phyloP scores from a whole-genome alignment of 306 rosid genomes.

The Urtica urens region DNA sequence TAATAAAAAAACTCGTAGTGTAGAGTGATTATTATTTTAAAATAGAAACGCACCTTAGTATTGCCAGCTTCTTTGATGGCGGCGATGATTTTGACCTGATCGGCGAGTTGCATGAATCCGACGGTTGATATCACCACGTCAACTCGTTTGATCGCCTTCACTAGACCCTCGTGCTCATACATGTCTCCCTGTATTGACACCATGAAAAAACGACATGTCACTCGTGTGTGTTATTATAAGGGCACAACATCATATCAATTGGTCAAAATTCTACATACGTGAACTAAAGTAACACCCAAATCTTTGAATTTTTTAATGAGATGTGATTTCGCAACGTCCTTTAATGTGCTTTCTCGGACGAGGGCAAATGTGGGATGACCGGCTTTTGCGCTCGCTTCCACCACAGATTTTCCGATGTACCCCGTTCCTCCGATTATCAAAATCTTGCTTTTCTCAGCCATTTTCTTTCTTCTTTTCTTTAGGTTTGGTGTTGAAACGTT shows the following conservation, averaged over 20 bases:
- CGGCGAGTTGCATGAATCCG: constrained; percentile 41
- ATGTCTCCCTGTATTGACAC: constrained; percentile 55
- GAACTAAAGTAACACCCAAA: constrained; percentile 48
- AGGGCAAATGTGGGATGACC: constrained; percentile 73
- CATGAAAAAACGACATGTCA: neutral
- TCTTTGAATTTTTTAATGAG: constrained; percentile 39
- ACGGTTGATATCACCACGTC: constrained; percentile 83
- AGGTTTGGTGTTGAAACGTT: too few relatives aligned
- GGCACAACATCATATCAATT: neutral
- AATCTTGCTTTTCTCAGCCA: constrained; percentile 76
- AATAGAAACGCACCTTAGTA: constrained; percentile 45
- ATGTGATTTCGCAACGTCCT: constrained; percentile 50
- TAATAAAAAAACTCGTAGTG: neutral
- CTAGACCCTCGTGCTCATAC: constrained; percentile 52
- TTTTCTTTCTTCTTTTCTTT: constrained; percentile 1
- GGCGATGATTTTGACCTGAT: constrained; percentile 73
- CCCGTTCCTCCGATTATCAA: constrained; percentile 91
- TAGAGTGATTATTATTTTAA: neutral
- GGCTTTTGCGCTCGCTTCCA: constrained; percentile 66
- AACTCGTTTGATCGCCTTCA: constrained; percentile 64
- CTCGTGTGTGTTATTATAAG: neutral
- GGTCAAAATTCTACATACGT: constrained; percentile 18
- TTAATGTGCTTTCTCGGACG: constrained; percentile 49
- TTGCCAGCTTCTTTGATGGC: constrained; percentile 87
- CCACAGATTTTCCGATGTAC: constrained; percentile 63